These are phyloP conservation scores for Setaria viridis DNA, from an alignment of 202 grass and related monocot genomes.

Conservation along the genomic window DNA sequence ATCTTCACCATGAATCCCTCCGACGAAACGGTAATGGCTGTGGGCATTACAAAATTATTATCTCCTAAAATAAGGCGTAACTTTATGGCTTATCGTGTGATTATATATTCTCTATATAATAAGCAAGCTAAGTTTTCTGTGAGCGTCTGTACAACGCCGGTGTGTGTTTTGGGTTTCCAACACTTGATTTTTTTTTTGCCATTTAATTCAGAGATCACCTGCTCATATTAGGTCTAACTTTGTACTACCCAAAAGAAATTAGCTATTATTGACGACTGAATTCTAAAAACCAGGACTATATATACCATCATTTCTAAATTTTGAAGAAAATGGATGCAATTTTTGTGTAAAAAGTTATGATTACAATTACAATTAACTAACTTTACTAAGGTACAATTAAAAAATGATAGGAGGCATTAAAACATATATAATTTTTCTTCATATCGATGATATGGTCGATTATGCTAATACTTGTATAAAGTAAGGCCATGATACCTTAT, in stretches of 20 bases:
- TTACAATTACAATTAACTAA: not conserved
- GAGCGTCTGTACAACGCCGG: too few species aligned
- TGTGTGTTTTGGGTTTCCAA: too few species aligned
- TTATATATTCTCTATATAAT: not conserved
- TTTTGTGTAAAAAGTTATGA: not conserved
- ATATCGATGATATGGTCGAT: not conserved
- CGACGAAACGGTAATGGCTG: not conserved
- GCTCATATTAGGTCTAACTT: not conserved
- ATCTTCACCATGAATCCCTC: not conserved
- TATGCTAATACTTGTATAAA: not conserved
- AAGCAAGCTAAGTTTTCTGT: not conserved
- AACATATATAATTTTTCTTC: not conserved
- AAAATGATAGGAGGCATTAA: not conserved
- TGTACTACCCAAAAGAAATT: not conserved
- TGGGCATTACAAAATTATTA: not conserved
- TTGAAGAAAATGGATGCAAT: not conserved
- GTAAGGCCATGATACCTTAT: not conserved
- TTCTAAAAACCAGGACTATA: not conserved
- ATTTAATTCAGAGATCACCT: not conserved
- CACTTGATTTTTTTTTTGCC: not conserved
- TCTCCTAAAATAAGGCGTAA: not conserved
- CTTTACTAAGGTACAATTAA: not conserved
- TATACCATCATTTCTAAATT: not conserved
- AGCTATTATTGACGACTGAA: not conserved
- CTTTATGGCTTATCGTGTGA: not conserved